These are phyloP conservation scores for Guyanaporus albipodus DNA, from an alignment of 768 basidiomycete genomes.

Conservation along the genomic window DNA sequence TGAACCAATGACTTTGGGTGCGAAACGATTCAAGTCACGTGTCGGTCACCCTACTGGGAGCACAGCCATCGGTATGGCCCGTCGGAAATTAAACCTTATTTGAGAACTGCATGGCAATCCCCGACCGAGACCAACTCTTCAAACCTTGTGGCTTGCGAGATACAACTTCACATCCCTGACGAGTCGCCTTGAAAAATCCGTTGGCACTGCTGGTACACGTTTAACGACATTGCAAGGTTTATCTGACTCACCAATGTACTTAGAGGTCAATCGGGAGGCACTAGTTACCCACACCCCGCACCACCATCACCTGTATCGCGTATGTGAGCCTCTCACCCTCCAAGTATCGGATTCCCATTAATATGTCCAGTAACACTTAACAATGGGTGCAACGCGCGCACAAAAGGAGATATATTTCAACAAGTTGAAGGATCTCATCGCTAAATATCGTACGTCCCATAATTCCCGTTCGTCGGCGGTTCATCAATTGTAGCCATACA, in stretches of 20 bases:
- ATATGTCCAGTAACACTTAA: conserved; percentile 26
- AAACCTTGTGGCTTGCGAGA: conserved; percentile 23
- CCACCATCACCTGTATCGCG: conserved; percentile 15
- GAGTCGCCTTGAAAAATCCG: conserved; percentile 91
- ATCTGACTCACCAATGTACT: conserved; percentile 7
- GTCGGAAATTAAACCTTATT: conserved; percentile 29
- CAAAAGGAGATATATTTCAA: conserved; percentile 89
- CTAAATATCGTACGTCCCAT: conserved; percentile 74
- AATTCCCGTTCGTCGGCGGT: neutral
- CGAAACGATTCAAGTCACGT: conserved; percentile 7
- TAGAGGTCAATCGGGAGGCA: conserved; percentile 96
- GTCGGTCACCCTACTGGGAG: neutral
- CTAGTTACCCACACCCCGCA: conserved; percentile 36
- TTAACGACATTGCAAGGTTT: neutral
- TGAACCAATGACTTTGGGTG: neutral
- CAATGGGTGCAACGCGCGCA: conserved; percentile 89
- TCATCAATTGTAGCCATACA: conserved; percentile 30
- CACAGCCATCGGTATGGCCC: conserved; percentile 12
- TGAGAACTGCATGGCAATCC: conserved; percentile 27
- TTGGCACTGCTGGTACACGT: conserved; percentile 74
- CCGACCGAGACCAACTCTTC: conserved; percentile 8
- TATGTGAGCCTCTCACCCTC: conserved; percentile 22
- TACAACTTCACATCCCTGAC: conserved; percentile 19
- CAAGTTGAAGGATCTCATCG: conserved; percentile 91
- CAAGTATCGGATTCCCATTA: neutral